phyloP scores from a whole-genome alignment of 495 filamentous ascomycete genomes.

The Aspergillus kassunensis region DNA sequence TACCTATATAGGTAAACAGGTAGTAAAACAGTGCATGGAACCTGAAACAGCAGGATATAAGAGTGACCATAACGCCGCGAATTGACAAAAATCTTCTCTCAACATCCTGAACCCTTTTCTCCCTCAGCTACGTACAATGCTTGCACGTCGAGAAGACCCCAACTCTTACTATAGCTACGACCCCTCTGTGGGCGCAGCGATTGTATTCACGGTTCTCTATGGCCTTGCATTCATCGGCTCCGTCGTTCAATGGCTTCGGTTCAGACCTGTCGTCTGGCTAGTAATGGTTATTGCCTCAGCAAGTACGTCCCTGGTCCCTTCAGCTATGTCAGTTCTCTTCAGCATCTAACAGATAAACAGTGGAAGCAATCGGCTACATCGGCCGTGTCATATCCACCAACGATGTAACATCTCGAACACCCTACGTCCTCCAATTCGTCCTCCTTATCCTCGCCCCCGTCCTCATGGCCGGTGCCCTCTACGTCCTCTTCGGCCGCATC shows the following conservation, averaged over 20 bases:
- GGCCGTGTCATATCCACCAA: constrained; percentile 31
- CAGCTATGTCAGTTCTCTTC: neutral
- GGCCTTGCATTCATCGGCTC: constrained; percentile 31
- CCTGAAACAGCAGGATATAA: constrained; percentile 30
- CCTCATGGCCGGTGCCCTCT: constrained; percentile 52
- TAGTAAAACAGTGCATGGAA: constrained; percentile 20
- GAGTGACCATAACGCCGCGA: neutral
- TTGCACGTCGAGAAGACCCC: neutral
- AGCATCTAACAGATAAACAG: too few species aligned
- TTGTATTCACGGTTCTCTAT: constrained; percentile 50
- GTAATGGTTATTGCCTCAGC: constrained; percentile 41
- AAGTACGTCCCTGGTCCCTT: constrained; percentile 29
- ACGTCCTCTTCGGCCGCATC: constrained; percentile 50
- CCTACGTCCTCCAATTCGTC: constrained; percentile 34
- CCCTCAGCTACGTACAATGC: constrained; percentile 25
- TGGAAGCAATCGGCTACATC: constrained; percentile 47
- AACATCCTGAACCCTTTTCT: constrained; percentile 36
- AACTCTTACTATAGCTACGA: constrained; percentile 42
- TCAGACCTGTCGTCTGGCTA: constrained; percentile 43
- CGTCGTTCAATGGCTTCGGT: constrained; percentile 35
- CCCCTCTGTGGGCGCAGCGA: constrained; percentile 44
- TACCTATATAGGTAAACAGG: neutral
- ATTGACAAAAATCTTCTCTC: neutral
- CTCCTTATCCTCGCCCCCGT: constrained; percentile 39
- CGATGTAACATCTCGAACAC: constrained; percentile 24